These are phyloP conservation scores for Jimgerdemannia lactiflua DNA, from an alignment of 192 early-diverging fungal genomes.

Conservation along the genomic window DNA sequence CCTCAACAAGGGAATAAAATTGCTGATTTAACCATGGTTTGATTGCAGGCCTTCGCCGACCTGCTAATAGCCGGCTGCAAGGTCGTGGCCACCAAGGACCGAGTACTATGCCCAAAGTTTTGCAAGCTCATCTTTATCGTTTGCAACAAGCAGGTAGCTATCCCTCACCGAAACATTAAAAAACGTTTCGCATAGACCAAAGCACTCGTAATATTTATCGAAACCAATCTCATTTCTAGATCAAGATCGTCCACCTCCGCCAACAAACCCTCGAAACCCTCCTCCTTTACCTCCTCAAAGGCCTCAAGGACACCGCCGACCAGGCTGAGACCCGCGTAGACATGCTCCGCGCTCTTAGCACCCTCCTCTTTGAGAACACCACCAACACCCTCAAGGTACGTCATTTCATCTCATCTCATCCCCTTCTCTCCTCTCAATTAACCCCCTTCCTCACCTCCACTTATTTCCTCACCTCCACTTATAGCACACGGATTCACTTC, in stretches of 20 bases:
- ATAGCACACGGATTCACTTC: not conserved
- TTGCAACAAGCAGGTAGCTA: slow-evolving; percentile 21
- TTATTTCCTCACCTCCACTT: not conserved
- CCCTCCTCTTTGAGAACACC: slow-evolving; percentile 47
- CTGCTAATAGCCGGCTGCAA: not conserved
- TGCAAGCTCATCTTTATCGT: slow-evolving; percentile 28
- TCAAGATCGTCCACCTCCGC: slow-evolving; percentile 2
- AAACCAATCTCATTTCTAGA: not conserved
- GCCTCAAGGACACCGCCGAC: slow-evolving; percentile 10
- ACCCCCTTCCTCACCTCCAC: not conserved
- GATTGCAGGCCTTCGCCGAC: not conserved
- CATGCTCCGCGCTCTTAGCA: slow-evolving; percentile 49
- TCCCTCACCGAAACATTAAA: not conserved
- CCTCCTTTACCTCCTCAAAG: slow-evolving; percentile 18
- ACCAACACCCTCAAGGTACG: slow-evolving; percentile 32
- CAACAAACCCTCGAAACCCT: slow-evolving; percentile 19
- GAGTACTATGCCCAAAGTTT: slow-evolving; percentile 10
- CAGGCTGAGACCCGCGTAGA: slow-evolving; percentile 31
- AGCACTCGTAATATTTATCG: not conserved
- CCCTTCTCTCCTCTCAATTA: not conserved
- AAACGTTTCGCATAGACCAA: not conserved
- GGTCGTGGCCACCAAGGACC: not conserved
- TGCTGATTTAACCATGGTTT: no score
- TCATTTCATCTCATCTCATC: not conserved
- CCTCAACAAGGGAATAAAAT: no score